These are phyloP conservation scores for Mucor ambiguus DNA, from an alignment of 371 early-diverging fungal genomes.

Conservation along the genomic window DNA sequence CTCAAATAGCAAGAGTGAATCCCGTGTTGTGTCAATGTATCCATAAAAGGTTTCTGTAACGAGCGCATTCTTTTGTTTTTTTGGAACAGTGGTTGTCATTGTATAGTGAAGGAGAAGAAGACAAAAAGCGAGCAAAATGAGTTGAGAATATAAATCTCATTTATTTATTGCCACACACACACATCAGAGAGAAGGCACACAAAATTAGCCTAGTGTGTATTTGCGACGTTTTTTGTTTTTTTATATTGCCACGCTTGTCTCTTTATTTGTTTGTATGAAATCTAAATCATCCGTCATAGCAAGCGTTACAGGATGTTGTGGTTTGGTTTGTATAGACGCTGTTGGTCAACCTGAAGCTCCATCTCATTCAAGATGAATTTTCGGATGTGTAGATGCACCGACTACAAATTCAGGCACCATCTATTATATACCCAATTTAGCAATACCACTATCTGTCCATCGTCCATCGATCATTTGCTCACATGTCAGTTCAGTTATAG, in stretches of 20 bases:
- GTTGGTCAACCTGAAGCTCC: not conserved
- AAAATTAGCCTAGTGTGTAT: not conserved
- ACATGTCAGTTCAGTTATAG: constrained; percentile 6
- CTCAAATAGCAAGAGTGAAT: constrained; percentile 70
- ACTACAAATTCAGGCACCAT: not conserved
- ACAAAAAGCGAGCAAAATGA: not conserved
- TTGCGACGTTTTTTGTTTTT: not conserved
- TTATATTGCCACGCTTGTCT: not conserved
- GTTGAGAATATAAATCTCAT: not conserved
- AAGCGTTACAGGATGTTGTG: not conserved
- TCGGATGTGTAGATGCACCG: not conserved
- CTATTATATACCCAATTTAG: not conserved
- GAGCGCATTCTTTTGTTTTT: constrained; percentile 9
- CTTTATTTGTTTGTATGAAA: not conserved
- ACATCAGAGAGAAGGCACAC: no score
- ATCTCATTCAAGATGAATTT: not conserved
- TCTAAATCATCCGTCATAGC: not conserved
- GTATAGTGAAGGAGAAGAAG: not conserved
- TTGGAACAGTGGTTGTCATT: not conserved
- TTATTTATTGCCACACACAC: not conserved
- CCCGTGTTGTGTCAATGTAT: constrained; percentile 59
- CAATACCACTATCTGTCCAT: not conserved
- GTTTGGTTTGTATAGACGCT: not conserved
- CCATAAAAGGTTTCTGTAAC: constrained; percentile 43
- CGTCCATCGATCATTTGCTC: not conserved